Conservation (phyloP, 1,139 yeast genomes). For the Geotrichum klebahnii region DNA sequence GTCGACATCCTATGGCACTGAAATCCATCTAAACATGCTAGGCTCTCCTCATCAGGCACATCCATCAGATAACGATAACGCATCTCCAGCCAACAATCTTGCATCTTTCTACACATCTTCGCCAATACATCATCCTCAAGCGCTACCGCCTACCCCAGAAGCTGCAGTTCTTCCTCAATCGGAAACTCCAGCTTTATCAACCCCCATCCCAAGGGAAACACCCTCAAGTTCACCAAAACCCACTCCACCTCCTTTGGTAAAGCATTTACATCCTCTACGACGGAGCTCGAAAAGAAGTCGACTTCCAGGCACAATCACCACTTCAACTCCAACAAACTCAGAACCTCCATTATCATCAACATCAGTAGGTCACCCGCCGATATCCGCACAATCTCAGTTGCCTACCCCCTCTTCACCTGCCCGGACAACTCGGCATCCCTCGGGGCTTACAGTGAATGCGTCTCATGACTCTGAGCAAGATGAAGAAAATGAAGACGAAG, state of each 20-base stretch:
- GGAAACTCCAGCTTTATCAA: not conserved
- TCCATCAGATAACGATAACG: slow-evolving; percentile 4
- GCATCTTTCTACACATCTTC: slow-evolving; percentile 2
- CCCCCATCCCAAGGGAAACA: not conserved
- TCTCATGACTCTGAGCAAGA: too few species aligned
- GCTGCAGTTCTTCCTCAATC: slow-evolving; percentile 3
- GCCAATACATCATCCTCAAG: slow-evolving; percentile 1
- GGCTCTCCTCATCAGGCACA: slow-evolving; percentile 5
- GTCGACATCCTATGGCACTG: slow-evolving; percentile 20
- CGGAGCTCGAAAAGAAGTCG: slow-evolving; percentile 10
- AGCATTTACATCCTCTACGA: slow-evolving; percentile 19
- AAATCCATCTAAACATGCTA: slow-evolving; percentile 9
- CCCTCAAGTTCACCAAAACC: slow-evolving; percentile 1
- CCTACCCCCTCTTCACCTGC: not conserved
- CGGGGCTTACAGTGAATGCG: too few species aligned
- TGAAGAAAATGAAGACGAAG: slow-evolving; percentile 14
- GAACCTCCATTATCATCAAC: slow-evolving; percentile 1
- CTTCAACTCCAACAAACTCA: not conserved
- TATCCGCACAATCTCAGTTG: too few species aligned
- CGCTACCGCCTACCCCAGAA: slow-evolving; percentile 11
- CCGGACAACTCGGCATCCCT: not conserved
- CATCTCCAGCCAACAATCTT: not conserved
- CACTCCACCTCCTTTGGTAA: slow-evolving; percentile 10
- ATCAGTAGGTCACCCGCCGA: not conserved
- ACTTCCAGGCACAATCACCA: too few species aligned